phyloP scores from a whole-genome alignment of 139 green algal genomes.

The Dunaliella sp. region DNA sequence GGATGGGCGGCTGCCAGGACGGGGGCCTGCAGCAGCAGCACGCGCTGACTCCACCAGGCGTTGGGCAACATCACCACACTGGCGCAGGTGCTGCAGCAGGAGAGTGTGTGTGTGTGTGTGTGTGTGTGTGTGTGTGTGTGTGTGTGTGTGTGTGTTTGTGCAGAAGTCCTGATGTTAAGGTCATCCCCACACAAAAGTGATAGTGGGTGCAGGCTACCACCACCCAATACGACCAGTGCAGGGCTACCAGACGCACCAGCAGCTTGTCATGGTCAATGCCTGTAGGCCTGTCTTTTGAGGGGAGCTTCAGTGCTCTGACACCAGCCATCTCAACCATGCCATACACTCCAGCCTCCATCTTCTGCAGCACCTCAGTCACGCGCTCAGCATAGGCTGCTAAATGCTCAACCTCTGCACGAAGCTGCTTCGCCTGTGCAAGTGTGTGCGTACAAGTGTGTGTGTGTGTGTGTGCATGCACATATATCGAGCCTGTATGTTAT shows the following conservation, averaged over 20 bases:
- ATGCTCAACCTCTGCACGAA: background rate
- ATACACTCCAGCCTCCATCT: slow-evolving; percentile 35
- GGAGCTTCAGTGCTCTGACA: slow-evolving; percentile 12
- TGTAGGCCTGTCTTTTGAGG: background rate
- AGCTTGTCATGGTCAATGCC: background rate
- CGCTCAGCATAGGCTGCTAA: background rate
- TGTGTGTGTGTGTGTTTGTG: no score
- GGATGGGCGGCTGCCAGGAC: background rate
- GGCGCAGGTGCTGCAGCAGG: slow-evolving; percentile 1
- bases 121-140: no score
- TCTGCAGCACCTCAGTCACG: slow-evolving; percentile 29
- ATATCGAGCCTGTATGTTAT: no score
- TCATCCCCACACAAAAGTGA: no score
- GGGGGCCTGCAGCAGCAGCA: background rate
- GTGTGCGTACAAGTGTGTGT: background rate
- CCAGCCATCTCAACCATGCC: slow-evolving; percentile 26
- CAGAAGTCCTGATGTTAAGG: no score
- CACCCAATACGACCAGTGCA: no score
- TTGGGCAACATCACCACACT: background rate
- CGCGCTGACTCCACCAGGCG: slow-evolving; percentile 3
- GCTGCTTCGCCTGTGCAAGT: background rate
- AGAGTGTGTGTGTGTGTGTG: no score
- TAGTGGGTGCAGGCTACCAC: no score
- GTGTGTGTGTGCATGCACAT: slow-evolving; percentile 2
- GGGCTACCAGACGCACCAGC: no score